Percentiles rank a stretch among this genome's conserved stretches.
phyloP scores from a whole-genome alignment of 768 basidiomycete genomes.

The Rhizopogon vulgaris region DNA sequence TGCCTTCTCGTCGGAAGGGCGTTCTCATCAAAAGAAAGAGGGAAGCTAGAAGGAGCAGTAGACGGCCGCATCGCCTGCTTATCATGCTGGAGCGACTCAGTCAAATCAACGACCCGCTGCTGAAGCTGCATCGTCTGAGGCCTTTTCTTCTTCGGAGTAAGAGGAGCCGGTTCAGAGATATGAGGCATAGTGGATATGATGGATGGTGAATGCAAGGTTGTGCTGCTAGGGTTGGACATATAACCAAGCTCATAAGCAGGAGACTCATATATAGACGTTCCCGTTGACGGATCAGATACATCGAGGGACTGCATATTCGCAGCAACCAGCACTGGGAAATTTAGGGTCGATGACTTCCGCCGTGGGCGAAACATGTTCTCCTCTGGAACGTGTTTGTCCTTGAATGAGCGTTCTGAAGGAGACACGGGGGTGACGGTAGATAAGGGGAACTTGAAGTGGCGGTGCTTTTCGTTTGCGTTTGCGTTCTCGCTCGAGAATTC shows the following conservation, averaged over 20 bases:
- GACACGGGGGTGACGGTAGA: neutral
- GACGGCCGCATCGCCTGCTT: constrained; percentile 12
- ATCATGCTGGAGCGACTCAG: neutral
- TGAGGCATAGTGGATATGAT: constrained; percentile 3
- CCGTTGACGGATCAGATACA: constrained; percentile 21
- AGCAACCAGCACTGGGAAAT: constrained; percentile 21
- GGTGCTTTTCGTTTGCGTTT: constrained; percentile 16
- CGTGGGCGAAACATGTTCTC: constrained; percentile 30
- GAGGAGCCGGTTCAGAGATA: constrained; percentile 4
- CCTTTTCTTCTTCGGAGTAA: constrained; percentile 5
- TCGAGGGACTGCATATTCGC: constrained; percentile 26
- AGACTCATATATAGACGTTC: constrained; percentile 20
- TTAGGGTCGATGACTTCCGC: constrained; percentile 27
- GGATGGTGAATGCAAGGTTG: constrained; percentile 12
- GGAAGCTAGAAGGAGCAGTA: constrained; percentile 7
- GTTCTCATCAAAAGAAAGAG: constrained; percentile 34
- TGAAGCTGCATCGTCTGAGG: constrained; percentile 19
- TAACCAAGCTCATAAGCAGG: constrained; percentile 24
- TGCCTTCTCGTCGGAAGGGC: constrained; percentile 48
- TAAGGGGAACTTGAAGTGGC: constrained; percentile 20
- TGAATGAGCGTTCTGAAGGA: constrained; percentile 16
- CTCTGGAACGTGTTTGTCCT: constrained; percentile 19
- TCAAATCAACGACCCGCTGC: constrained; percentile 2
- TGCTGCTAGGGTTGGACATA: constrained; percentile 1
- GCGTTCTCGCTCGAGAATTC: constrained; percentile 22